These are phyloP conservation scores for Globisporangium acanthophoron DNA, from an alignment of 352 stramenopile species.

Conservation along the genomic window DNA sequence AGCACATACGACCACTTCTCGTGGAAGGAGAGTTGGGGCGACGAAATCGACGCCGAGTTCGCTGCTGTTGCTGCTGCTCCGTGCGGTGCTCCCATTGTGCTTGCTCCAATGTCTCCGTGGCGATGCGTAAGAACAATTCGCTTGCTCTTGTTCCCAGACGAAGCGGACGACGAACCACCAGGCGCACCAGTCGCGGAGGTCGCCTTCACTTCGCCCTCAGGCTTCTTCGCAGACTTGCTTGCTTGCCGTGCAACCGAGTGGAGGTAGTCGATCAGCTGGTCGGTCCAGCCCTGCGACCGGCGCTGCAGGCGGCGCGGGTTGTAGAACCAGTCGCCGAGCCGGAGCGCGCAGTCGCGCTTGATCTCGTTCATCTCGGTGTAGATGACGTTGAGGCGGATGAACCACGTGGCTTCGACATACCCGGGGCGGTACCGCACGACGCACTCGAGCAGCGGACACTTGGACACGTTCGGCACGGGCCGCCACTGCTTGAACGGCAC, in stretches of 20 bases:
- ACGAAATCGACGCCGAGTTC: conserved; percentile 8
- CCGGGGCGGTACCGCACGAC: conserved; percentile 69
- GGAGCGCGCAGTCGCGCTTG: conserved; percentile 52
- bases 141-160: not conserved
- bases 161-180: not conserved
- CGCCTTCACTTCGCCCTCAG: conserved; percentile 13
- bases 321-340: conserved; percentile 78
- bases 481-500: conserved; percentile 85
- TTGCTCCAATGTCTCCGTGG: conserved; percentile 24
- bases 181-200: not conserved
- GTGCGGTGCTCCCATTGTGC: not conserved
- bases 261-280: conserved; percentile 73
- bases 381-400: conserved; percentile 79
- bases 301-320: conserved; percentile 65
- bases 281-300: conserved; percentile 71
- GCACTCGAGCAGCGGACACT: conserved; percentile 75
- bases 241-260: conserved; percentile 58
- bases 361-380: conserved; percentile 86
- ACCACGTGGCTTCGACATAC: conserved; percentile 76
- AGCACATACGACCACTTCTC: conserved; percentile 84
- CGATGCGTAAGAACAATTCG: conserved; percentile 19
- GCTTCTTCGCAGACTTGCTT: conserved; percentile 19
- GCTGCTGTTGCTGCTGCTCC: conserved; percentile 4
- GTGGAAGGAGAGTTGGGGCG: conserved; percentile 36
- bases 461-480: conserved; percentile 62